These are phyloP conservation scores for Pleurotus platypus DNA, from an alignment of 768 basidiomycete genomes.

Conservation along the genomic window DNA sequence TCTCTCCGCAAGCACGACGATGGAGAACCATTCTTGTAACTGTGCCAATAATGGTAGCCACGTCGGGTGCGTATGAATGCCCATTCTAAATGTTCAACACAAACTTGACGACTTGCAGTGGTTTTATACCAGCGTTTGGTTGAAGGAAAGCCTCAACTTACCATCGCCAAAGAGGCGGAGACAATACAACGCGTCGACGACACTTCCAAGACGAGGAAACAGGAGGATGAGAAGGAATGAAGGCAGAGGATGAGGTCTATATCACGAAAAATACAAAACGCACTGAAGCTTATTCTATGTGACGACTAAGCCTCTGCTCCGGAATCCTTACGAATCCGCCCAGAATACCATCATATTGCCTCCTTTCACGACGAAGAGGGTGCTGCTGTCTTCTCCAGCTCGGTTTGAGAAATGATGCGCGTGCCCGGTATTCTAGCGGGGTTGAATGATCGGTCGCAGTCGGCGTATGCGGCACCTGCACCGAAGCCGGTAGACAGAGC, in stretches of 20 bases:
- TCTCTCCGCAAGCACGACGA: slow-evolving; percentile 33
- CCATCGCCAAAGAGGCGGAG: slow-evolving; percentile 37
- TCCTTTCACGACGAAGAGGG: slow-evolving; percentile 13
- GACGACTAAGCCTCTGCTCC: not conserved
- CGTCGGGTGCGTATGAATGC: slow-evolving; percentile 47
- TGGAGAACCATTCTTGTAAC: slow-evolving; percentile 56
- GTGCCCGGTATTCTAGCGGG: slow-evolving; percentile 85
- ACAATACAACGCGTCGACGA: not conserved
- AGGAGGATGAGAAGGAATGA: not conserved
- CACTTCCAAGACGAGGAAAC: not conserved
- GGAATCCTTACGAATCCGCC: slow-evolving; percentile 9
- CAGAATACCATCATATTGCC: slow-evolving; percentile 4
- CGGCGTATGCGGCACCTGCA: slow-evolving; percentile 81
- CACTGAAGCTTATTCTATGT: not conserved
- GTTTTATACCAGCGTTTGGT: slow-evolving; percentile 65
- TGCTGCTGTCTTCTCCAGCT: slow-evolving; percentile 15
- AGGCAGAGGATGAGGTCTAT: slow-evolving; percentile 7
- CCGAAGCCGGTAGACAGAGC: slow-evolving; percentile 86
- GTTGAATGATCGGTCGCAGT: slow-evolving; percentile 93
- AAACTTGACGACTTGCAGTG: slow-evolving; percentile 32
- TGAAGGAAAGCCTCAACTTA: slow-evolving; percentile 28
- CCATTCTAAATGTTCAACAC: slow-evolving; percentile 4
- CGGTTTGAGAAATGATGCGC: slow-evolving; percentile 53
- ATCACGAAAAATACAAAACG: not conserved
- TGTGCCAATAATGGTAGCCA: slow-evolving; percentile 61